These are phyloP conservation scores for Eragrostis tef DNA, from an alignment of 202 grass and related monocot genomes.

Conservation along the genomic window DNA sequence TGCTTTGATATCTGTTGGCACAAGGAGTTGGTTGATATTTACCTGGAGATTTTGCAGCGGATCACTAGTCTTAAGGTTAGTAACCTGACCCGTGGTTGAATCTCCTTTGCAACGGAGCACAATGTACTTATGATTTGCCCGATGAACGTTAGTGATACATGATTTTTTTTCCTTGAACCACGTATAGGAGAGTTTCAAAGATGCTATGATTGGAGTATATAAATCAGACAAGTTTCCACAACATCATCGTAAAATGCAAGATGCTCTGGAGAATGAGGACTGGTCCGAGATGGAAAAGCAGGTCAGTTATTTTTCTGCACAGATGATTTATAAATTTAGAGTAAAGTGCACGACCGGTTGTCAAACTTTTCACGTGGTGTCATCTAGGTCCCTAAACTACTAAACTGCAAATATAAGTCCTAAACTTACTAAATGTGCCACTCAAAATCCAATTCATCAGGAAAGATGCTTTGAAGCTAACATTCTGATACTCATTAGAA, in stretches of 20 bases:
- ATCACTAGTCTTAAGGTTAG: neutral
- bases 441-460: no score
- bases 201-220: slow-evolving; percentile 1
- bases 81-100: neutral
- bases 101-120: neutral
- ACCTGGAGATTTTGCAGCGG: neutral
- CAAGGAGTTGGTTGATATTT: neutral
- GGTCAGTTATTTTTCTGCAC: neutral
- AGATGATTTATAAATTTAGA: no score
- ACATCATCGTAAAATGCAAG: neutral
- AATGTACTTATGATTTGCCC: neutral
- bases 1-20: neutral
- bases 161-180: neutral
- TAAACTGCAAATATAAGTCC: no score
- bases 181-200: neutral
- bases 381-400: no score
- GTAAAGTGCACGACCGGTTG: no score
- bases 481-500: no score
- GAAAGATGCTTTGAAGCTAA: no score
- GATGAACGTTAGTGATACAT: neutral
- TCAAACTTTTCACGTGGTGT: no score
- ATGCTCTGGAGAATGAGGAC: neutral
- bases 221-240: neutral
- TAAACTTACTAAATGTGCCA: no score
- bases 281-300: neutral